These are phyloP conservation scores for Fusarium bactridioides DNA, from an alignment of 2,329 filamentous ascomycete genomes.

Conservation along the genomic window DNA sequence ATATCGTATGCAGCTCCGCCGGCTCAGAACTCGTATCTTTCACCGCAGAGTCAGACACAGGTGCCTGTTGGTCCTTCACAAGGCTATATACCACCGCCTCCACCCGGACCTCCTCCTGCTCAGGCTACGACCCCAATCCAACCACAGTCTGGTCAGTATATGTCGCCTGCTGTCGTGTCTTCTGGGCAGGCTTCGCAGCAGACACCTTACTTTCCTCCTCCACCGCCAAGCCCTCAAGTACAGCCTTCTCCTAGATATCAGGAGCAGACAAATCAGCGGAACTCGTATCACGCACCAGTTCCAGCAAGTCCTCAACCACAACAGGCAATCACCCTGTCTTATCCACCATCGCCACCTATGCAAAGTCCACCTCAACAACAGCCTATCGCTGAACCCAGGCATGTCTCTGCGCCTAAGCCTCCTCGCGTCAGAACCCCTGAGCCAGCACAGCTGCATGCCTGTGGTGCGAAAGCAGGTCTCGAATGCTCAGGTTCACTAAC, in stretches of 20 bases:
- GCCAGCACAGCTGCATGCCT: slow-evolving; percentile 17
- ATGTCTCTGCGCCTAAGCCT: not conserved
- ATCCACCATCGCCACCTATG: not conserved
- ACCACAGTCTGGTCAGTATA: not conserved
- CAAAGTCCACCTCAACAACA: not conserved
- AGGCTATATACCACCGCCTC: not conserved
- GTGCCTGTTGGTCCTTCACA: not conserved
- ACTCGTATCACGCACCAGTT: not conserved
- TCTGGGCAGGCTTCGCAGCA: not conserved
- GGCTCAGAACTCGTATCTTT: not conserved
- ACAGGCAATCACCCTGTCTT: not conserved
- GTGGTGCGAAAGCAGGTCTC: slow-evolving; percentile 27
- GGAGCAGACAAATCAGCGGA: not conserved
- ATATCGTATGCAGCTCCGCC: not conserved
- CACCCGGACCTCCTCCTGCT: slow-evolving; percentile 10
- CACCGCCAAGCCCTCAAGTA: not conserved
- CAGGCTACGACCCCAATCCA: not conserved
- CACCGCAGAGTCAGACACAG: not conserved
- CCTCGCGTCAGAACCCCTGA: slow-evolving; percentile 24
- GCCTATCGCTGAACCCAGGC: not conserved
- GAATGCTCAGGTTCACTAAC: slow-evolving; percentile 40
- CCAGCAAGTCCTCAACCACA: not conserved
- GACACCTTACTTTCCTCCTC: not conserved
- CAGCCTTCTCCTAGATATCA: not conserved
- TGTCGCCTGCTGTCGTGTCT: not conserved